Base-by-base conservation (phyloP, 208 protist genomes). In the Trypanosoma theileri region DNA sequence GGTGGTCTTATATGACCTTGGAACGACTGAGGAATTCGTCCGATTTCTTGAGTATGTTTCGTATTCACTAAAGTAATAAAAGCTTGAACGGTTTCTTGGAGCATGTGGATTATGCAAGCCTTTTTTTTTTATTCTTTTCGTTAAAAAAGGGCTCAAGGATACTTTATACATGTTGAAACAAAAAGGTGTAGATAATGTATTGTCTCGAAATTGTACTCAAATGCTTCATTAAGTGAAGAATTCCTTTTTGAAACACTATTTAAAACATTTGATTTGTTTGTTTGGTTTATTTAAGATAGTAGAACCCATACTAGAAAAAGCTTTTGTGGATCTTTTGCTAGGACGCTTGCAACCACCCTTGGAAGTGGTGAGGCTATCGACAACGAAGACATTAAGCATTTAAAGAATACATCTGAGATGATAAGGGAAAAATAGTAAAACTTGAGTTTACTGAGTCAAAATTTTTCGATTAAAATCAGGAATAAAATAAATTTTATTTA, bases 121-220 rank as follows among this genome's bases (percentile, higher is more conserved):
- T 14, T 48, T 48, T 11, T 48, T 48, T 48, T 48, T 48, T 48
- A n/a, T 48, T 48, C 11, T 48, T 48, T 56, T 56, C 24, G 44
- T 48, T 56, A 35, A 35, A 1, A 35, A 35, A 1, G 4, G 28
- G 6, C 28, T 1, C 28, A 35, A 35, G 6, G 1, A 35, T 35
- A 35, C 6, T 35, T 35, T 35, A 35, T 35, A 35, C n/a, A n/a
- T 35, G 6, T 35, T 35, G 6, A 35, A 35, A 35, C 52, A 24
- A 56, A 56, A 24, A 56, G 24, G 10, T n/a, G 52, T 22, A n/a
- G 11, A 16, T 24, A 56, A 26, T 4, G 52, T 16, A 35, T 35
- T 24, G 11, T 48, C 44, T 48, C 44, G 11, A 48, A 48, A 48
- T 26, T 56, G 13, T 10, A n/a, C 8, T 56, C 1, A 56, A 35